Evolutionary conservation across 169 alveolate genomes (phyloP).

Genomic region (Theileria luwenshuni): DNA sequence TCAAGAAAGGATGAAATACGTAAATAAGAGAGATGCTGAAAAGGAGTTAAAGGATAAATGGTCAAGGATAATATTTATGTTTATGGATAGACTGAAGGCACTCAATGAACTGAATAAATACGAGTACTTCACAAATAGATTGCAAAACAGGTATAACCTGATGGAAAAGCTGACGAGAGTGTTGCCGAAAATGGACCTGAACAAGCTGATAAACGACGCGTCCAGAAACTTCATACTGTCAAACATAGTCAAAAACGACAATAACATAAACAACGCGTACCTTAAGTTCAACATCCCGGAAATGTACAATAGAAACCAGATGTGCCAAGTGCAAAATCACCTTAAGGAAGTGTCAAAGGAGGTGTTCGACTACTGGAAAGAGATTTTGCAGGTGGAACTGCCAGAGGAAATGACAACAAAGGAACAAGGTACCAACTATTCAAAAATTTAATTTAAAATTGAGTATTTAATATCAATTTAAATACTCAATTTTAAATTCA

Average conservation of each 20-base stretch:
- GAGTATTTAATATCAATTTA: too few species aligned
- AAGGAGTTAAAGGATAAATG: conserved; percentile 11
- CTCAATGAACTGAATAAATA: conserved; percentile 9
- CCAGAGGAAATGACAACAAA: too few species aligned
- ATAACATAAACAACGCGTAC: conserved; percentile 8
- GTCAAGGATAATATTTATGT: background rate
- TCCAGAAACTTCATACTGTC: background rate
- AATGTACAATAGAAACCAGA: background rate
- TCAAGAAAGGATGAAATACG: background rate
- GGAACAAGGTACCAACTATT: too few species aligned
- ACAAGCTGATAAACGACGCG: background rate
- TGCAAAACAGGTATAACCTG: background rate
- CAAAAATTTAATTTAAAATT: too few species aligned
- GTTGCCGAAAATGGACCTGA: conserved; percentile 6
- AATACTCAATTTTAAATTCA: too few species aligned
- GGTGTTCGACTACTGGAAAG: conserved; percentile 13
- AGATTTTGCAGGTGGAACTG: background rate
- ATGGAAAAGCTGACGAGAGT: conserved; percentile 16
- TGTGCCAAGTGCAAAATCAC: conserved; percentile 4
- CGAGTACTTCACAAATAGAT: conserved; percentile 10
- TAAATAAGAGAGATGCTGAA: conserved; percentile 4
- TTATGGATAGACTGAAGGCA: conserved; percentile 20
- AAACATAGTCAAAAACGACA: background rate
- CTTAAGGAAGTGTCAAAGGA: conserved; percentile 3
- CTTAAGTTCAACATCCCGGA: conserved; percentile 3